Conservation (phyloP, 2,329 filamentous ascomycete species). For the Blumeria hordei region DNA sequence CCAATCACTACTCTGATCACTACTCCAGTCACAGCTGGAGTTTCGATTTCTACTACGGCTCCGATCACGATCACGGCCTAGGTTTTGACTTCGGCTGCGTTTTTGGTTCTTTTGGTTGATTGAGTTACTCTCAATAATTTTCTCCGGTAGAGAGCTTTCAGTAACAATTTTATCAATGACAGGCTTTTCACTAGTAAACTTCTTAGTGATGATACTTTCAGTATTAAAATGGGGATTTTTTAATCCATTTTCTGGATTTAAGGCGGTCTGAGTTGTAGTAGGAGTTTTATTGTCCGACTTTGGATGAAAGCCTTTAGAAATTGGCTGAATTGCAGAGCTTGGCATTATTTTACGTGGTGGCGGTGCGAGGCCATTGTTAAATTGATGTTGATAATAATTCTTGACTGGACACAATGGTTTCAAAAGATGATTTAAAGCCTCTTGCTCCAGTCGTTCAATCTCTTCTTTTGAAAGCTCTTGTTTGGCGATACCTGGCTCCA, state of each 20-base stretch:
- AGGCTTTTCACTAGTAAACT: too few species aligned
- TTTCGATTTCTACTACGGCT: slow-evolving; percentile 10
- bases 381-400: slow-evolving; percentile 14
- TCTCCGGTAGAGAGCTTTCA: too few species aligned
- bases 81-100: slow-evolving; percentile 11
- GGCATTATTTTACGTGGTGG: slow-evolving; percentile 14
- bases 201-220: too few species aligned
- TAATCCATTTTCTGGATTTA: too few species aligned
- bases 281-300: slow-evolving; percentile 13
- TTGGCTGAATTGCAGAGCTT: slow-evolving; percentile 15
- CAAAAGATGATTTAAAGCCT: slow-evolving; percentile 15
- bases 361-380: slow-evolving; percentile 14
- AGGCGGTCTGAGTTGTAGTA: neutral
- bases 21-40: slow-evolving; percentile 6
- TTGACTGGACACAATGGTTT: slow-evolving; percentile 13
- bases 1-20: slow-evolving; percentile 8
- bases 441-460: slow-evolving; percentile 14
- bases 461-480: slow-evolving; percentile 14
- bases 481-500: slow-evolving; percentile 3
- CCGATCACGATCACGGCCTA: slow-evolving; percentile 7
- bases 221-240: too few species aligned
- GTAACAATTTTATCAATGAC: too few species aligned
- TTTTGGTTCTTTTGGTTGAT: slow-evolving; percentile 3
- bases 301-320: slow-evolving; percentile 10
- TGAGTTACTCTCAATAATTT: too few species aligned